Evolutionary conservation across 1,284 basidiomycete genomes (phyloP).

Genomic region (Sphagnurus paluster): DNA sequence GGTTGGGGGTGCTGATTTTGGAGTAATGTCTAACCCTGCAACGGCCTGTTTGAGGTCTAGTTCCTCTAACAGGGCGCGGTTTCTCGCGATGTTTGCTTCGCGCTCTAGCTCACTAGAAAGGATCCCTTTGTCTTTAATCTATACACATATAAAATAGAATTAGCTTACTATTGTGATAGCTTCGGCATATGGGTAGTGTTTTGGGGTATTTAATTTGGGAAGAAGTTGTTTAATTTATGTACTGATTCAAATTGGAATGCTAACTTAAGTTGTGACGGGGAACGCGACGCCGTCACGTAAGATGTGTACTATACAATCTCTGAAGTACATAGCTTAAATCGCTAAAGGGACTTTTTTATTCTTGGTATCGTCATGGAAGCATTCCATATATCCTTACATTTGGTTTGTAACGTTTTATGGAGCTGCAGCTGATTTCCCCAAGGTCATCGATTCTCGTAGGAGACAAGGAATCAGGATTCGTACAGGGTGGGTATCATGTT

Average conservation of each 20-base stretch:
- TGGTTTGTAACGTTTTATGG: too few species aligned
- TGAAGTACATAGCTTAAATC: too few species aligned
- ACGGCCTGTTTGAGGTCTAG: constrained; percentile 65
- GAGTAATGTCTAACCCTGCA: constrained; percentile 45
- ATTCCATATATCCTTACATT: too few species aligned
- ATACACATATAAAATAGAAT: background rate
- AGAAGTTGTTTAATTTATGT: too few species aligned
- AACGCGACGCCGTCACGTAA: background rate
- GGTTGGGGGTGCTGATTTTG: constrained; percentile 36
- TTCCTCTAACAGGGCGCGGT: constrained; percentile 68
- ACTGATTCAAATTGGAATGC: background rate
- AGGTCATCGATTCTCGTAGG: too few species aligned
- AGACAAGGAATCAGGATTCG: too few species aligned
- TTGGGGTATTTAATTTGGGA: background rate
- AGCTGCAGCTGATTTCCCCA: too few species aligned
- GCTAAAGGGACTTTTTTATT: too few species aligned
- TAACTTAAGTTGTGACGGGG: background rate
- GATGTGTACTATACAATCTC: too few species aligned
- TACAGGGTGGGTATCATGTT: too few species aligned
- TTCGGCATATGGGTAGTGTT: constrained; percentile 34
- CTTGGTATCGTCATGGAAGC: too few species aligned
- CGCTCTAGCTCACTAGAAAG: constrained; percentile 65
- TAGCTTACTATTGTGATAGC: constrained; percentile 52
- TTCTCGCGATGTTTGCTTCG: constrained; percentile 76
- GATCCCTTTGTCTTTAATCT: background rate